Evolutionary conservation across 768 basidiomycete species (phyloP), one percentile per base, ranked within the genome.

Genomic region (Suillus sp.): DNA sequence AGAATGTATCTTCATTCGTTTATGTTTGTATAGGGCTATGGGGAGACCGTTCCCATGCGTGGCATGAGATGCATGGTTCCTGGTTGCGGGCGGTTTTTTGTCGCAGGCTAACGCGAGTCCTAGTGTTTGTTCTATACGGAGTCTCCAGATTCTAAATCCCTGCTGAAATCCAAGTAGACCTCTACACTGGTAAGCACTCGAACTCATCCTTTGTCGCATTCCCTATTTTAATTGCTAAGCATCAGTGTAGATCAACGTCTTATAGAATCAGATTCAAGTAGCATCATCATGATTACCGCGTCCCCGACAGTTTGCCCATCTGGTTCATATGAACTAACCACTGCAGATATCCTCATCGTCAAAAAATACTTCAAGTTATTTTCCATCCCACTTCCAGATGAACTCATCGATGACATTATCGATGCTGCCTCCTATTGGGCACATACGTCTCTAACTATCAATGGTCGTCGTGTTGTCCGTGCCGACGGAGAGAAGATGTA

Each of bases 381-480:
- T 9, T 6, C 54, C 3, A 16, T 37, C 14, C 42, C 38, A 38
- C 34, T 47, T 42, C 18, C 53, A 30, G 55, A 62, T 20, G 51
- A 53, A 35, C 42, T 60, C 32, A n/a, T 60, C 1, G 62, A 61
- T 8, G 57, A 60, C 18, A 55, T 67, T 16, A 22, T 51, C 20
- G 59, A 4, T 74, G 80, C n/a, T 80, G 80, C 10, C 74, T 83
- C 69, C 30, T 60, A 60, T 35, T 54, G 47, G 47, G 42, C 59
- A 30, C 59, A 54, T 47, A 53, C 30, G 11, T 61, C 60, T n/a
- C 3, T 60, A 27, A 34, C 59, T 13, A 16, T 60, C 3, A 16
- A 45, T n/a, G 14, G 59, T 6, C 11, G 10, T 7, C 3, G 3
- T 53, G 27, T 51, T 18, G 27, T 9, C 27, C 1, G 2, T 51